Evolutionary conservation across 768 basidiomycete species (phyloP).

Genomic region (Tulasnella sp.): DNA sequence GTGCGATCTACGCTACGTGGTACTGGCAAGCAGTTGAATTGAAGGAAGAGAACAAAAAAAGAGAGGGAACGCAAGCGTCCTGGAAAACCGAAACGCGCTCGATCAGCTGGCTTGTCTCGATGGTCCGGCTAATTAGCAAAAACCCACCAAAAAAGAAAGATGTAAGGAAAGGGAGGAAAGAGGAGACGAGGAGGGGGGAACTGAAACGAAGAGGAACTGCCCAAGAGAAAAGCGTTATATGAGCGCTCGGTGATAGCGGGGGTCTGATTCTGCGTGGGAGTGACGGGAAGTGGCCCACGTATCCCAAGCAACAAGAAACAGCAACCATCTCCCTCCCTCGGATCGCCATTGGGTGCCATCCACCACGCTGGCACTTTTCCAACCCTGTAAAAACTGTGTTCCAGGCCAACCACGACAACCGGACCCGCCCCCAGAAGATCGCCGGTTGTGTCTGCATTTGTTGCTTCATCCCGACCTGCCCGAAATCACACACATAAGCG

Average conservation of each 20-base stretch:
- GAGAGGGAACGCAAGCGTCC: conserved; percentile 46
- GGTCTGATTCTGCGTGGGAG: conserved; percentile 7
- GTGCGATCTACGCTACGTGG: conserved; percentile 36
- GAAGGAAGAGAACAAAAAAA: conserved; percentile 31
- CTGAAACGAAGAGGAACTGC: background rate
- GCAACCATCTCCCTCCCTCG: background rate
- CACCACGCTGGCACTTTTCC: background rate
- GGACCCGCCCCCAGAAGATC: background rate
- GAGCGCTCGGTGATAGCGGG: background rate
- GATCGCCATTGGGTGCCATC: background rate
- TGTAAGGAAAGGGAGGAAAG: conserved; percentile 5
- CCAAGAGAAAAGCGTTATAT: background rate
- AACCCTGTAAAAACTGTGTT: background rate
- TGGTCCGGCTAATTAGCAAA: background rate
- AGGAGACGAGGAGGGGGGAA: background rate
- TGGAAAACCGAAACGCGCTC: conserved; percentile 31
- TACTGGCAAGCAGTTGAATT: conserved; percentile 63
- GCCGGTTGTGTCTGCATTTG: background rate
- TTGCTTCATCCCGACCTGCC: background rate
- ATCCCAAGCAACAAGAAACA: conserved; percentile 16
- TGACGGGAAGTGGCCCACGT: conserved; percentile 17
- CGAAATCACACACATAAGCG: background rate
- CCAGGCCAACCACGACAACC: background rate
- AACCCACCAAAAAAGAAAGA: conserved; percentile 23
- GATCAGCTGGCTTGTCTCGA: background rate